Conservation (phyloP, 2,329 filamentous ascomycete genomes). For the Pseudocercospora ulei region DNA sequence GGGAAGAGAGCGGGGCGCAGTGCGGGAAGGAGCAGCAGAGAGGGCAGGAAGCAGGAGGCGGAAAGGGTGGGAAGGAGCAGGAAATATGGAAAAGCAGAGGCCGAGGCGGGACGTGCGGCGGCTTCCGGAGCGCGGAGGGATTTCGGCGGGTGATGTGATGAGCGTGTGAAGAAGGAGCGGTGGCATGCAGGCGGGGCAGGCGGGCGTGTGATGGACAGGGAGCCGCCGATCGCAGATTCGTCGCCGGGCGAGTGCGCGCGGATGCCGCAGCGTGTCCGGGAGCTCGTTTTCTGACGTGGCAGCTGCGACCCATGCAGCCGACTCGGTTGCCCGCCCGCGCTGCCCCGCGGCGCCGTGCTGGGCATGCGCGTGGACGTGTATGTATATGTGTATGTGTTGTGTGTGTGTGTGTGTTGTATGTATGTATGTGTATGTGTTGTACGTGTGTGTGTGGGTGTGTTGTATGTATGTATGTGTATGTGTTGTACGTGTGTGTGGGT, state of each 20-base stretch:
- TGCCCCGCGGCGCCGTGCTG: not conserved
- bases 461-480: too few species aligned
- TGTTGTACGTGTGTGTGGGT: too few species aligned
- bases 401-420: too few species aligned
- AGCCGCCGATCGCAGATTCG: not conserved
- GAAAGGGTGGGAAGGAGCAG: slow-evolving; percentile 14
- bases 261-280: slow-evolving; percentile 1
- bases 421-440: too few species aligned
- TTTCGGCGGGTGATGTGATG: slow-evolving; percentile 10
- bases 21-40: slow-evolving; percentile 11
- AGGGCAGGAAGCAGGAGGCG: slow-evolving; percentile 21
- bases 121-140: slow-evolving; percentile 9
- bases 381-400: too few species aligned
- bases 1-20: not conserved
- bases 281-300: slow-evolving; percentile 12
- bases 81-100: slow-evolving; percentile 11
- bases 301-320: slow-evolving; percentile 13
- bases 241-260: not conserved
- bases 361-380: too few species aligned
- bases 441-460: too few species aligned
- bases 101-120: slow-evolving; percentile 6
- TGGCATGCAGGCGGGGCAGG: not conserved
- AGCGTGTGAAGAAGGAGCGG: slow-evolving; percentile 2
- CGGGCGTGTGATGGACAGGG: slow-evolving; percentile 9
- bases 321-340: not conserved